These are phyloP conservation scores for Excoecaria cochinchinensis DNA, from an alignment of 345 rosid species.

Conservation along the genomic window DNA sequence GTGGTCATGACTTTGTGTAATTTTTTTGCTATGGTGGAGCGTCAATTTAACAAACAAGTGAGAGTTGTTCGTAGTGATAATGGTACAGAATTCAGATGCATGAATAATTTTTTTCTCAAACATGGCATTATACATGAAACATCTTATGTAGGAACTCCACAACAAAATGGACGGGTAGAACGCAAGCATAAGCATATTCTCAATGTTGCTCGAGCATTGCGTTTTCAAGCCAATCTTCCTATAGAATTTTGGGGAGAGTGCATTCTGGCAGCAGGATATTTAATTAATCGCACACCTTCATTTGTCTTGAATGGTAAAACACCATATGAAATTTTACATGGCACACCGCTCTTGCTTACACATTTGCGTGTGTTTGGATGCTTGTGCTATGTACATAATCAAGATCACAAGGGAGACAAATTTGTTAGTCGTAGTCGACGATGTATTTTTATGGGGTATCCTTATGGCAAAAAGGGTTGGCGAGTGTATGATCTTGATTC, in stretches of 20 bases:
- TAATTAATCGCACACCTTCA: background rate
- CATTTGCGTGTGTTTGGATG: background rate
- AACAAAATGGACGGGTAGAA: slow-evolving; percentile 16
- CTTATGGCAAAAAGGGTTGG: background rate
- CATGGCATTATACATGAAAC: background rate
- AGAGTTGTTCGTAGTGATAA: slow-evolving; percentile 7
- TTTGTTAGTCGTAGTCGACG: background rate
- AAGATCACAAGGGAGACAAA: background rate
- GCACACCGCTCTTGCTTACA: background rate
- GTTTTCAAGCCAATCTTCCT: background rate
- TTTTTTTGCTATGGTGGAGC: background rate
- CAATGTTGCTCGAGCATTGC: background rate
- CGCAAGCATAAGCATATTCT: slow-evolving; percentile 17
- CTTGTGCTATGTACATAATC: background rate
- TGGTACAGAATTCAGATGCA: slow-evolving; percentile 3
- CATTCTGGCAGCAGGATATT: background rate
- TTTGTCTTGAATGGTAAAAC: background rate
- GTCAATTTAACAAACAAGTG: background rate
- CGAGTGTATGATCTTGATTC: background rate
- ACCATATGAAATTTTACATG: background rate
- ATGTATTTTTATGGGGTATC: slow-evolving; percentile 2
- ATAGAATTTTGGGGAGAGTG: slow-evolving; percentile 13
- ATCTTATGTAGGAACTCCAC: slow-evolving; percentile 2
- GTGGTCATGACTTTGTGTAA: background rate
- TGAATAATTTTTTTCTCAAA: background rate